Percentiles rank a stretch among this genome's conserved stretches.
Conservation (phyloP, 129 eudicot genomes). For the Artemisia argyi region DNA sequence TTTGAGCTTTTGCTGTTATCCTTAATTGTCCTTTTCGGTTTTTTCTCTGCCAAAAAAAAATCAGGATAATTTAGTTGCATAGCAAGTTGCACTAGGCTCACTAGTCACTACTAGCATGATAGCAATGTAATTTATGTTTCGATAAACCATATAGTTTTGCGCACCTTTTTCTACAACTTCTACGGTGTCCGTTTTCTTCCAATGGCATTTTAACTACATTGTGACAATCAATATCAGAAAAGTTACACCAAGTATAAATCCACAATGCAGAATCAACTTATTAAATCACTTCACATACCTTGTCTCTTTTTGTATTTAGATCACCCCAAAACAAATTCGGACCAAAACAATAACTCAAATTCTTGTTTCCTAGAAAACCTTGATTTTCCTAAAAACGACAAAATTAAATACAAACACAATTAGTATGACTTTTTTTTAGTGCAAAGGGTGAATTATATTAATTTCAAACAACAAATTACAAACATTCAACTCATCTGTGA, state of each 20-base stretch:
- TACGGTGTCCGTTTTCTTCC: constrained; percentile 22
- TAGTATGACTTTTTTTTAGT: too few relatives aligned
- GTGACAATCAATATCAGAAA: not conserved
- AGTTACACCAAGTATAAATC: not conserved
- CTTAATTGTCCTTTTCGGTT: constrained; percentile 5
- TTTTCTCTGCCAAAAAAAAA: constrained; percentile 17
- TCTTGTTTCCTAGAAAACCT: constrained; percentile 9
- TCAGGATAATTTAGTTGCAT: not conserved
- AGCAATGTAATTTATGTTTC: not conserved
- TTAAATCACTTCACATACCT: constrained; percentile 10
- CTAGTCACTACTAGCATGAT: not conserved
- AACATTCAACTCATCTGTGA: too few relatives aligned
- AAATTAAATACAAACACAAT: not conserved
- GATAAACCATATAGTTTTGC: not conserved
- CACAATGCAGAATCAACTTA: not conserved
- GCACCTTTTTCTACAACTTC: constrained; percentile 26
- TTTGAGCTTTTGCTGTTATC: constrained; percentile 9
- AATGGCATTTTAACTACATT: constrained; percentile 29
- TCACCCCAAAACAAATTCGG: constrained; percentile 1
- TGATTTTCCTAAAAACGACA: not conserved
- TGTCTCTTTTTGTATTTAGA: not conserved
- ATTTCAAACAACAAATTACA: too few relatives aligned
- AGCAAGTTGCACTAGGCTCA: not conserved
- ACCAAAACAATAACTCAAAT: not conserved
- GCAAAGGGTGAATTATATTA: too few relatives aligned